Percentiles rank a stretch among this genome's conserved stretches.
Conservation (phyloP, 352 stramenopile species). For the Globisporangium okanoganense region DNA sequence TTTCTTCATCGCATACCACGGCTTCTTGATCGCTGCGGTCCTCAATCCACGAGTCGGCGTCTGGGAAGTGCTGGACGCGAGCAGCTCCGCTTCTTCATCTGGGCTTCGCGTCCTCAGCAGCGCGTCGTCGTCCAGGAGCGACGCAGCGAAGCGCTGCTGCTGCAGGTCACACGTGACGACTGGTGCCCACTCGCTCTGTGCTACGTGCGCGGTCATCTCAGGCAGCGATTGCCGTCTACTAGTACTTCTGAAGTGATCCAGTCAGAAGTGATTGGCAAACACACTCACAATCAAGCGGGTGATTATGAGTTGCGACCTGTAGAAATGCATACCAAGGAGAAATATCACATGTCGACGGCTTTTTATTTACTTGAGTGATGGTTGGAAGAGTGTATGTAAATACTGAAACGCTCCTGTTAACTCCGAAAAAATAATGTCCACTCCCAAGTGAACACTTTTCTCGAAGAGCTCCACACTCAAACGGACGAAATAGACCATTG, state of each 20-base stretch:
- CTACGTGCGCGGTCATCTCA: neutral
- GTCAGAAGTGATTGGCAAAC: too few relatives aligned
- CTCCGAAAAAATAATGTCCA: too few relatives aligned
- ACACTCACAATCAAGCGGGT: neutral
- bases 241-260: too few relatives aligned
- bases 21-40: neutral
- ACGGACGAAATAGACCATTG: too few relatives aligned
- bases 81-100: neutral
- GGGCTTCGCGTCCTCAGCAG: neutral
- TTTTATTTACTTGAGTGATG: neutral
- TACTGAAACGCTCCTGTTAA: too few relatives aligned
- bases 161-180: neutral
- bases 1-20: conserved; percentile 1
- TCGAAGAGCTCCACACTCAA: too few relatives aligned
- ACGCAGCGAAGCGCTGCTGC: neutral
- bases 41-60: too few relatives aligned
- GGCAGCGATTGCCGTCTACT: too few relatives aligned
- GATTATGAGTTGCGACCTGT: neutral
- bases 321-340: neutral
- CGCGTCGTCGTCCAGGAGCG: neutral
- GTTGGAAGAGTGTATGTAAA: too few relatives aligned
- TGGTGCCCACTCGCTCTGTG: neutral
- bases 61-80: neutral
- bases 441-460: too few relatives aligned
- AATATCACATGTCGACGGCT: neutral